Base-by-base conservation (phyloP, 106 monocot species). In the Allium fistulosum region DNA sequence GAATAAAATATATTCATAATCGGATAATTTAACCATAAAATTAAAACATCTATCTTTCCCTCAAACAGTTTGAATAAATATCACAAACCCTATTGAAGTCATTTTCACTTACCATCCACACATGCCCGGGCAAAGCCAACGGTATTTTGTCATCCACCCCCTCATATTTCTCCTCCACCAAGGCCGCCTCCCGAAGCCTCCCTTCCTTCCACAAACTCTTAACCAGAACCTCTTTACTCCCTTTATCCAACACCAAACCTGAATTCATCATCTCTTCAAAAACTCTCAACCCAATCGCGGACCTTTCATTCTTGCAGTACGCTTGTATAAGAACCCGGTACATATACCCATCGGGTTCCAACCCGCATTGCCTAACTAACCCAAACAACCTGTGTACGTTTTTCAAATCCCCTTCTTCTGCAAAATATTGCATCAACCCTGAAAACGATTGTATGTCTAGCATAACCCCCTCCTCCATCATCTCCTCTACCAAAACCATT, bases 121-220 rank as follows among this genome's bases (percentile, higher is more conserved):
- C 86, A 72, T 88, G 85, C 46, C 96, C 96, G 13, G 82, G 74
- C 64, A 74, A 73, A 3, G 83, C 81, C 26, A 61, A 63, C 0
- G 96, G 88, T 17, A 88, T 85, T 26, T 49, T 77, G 46, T 53
- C 66, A 10, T 69, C 75, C 8, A 78, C 53, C 56, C 74, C 83
- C 46, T 86, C 96, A 45, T 82, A 80, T n/a, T 74, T 80, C 73
- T 89, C 88, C 81, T 92, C 86, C 53, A 92, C 96, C 58, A 48
- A 57, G 0, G 88, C 96, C 55, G 86, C 92, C 77, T 96, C 96
- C 47, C 84, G 59, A 6, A 88, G 74, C 77, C 82, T 96, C 59
- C 88, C 92, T 74, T 96, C 88, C 65, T 84, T 85, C 94, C 92
- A 96, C 74, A 96, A 62, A 79, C 86, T 92, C 77, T 80, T 96